A percentile compares a stretch with the other conserved stretches of the same genome.
Conservation (phyloP, 805 yeast species). For the Barnettozyma californica region DNA sequence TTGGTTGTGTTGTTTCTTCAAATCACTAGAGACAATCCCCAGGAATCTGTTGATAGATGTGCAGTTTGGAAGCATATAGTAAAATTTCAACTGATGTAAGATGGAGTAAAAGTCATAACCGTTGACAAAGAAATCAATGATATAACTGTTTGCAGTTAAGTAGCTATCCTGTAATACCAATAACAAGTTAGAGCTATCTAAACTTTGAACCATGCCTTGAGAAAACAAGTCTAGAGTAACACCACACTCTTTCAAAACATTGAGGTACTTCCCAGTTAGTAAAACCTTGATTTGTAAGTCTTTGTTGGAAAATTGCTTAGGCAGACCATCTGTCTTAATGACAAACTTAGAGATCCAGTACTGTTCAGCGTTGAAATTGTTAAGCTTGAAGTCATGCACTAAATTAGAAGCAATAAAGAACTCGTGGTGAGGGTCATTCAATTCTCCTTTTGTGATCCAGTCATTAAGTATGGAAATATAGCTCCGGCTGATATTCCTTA, state of each 20-base stretch:
- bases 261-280: constrained; percentile 79
- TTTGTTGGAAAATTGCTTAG: constrained; percentile 52
- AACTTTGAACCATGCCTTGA: constrained; percentile 26
- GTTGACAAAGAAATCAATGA: constrained; percentile 50
- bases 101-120: constrained; percentile 53
- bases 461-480: constrained; percentile 63
- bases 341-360: constrained; percentile 75
- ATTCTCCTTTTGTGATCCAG: constrained; percentile 76
- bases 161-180: constrained; percentile 58
- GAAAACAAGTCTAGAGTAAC: constrained; percentile 25
- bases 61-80: constrained; percentile 52
- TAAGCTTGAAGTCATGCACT: constrained; percentile 22
- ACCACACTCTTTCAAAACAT: constrained; percentile 63
- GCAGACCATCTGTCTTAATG: constrained; percentile 67
- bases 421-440: constrained; percentile 78
- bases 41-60: constrained; percentile 49
- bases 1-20: constrained; percentile 35
- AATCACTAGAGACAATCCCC: constrained; percentile 44
- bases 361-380: constrained; percentile 43
- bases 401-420: constrained; percentile 54
- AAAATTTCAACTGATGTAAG: constrained; percentile 45
- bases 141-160: constrained; percentile 55
- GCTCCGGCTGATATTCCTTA: constrained; percentile 52
- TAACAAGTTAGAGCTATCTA: constrained; percentile 41
- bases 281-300: constrained; percentile 60